Evolutionary conservation across 2,329 filamentous ascomycete genomes (phyloP), one percentile per base, ranked within the genome.

Genomic region (Huntiella moniliformis): DNA sequence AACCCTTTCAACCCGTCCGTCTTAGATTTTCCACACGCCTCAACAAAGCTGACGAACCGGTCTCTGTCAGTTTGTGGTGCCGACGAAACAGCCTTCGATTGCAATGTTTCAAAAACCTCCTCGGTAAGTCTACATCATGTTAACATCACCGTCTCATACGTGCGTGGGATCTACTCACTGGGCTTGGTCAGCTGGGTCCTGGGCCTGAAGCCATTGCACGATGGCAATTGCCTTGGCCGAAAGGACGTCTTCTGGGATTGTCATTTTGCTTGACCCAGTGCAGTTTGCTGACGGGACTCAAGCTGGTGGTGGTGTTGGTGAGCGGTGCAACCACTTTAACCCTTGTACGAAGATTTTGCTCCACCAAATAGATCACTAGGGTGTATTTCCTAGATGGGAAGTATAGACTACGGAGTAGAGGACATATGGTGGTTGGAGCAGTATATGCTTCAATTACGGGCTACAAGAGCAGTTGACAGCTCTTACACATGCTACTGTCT

Each of bases 11-110:
- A 54, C 3, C 52, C 47, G 18, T 58, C 50, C 7, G 66, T 63
- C 11, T 55, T 52, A 3, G 74, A 73, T 52, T 66, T 71, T 51
- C 65, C 67, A 44, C 70, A 71, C 50, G 73, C 68, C 54, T 77
- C 73, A 49, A 78, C 66, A 51, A 78, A 77, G 31, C 45, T 47
- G n/a, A 47, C 48, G 34, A 50, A 50, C 8, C 48, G 44, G 37
- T 50, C 40, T 16, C 48, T 41, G 18, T 44, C 35, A 12, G 35
- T 46, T 34, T 46, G 48, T 4, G 48, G 44, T 5, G 44, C 46
- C 16, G 48, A 50, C 18, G 36, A 35, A 8, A 44, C 48, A n/a
- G 48, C 48, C 17, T 36, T 32, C 1, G 48, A 17, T 73, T 70
- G 52, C 73, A 77, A 15, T 79, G 65, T 55, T 70, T 73, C 51